These are phyloP conservation scores for Podaxis sp. DNA, from an alignment of 768 basidiomycete species.

Conservation along the genomic window DNA sequence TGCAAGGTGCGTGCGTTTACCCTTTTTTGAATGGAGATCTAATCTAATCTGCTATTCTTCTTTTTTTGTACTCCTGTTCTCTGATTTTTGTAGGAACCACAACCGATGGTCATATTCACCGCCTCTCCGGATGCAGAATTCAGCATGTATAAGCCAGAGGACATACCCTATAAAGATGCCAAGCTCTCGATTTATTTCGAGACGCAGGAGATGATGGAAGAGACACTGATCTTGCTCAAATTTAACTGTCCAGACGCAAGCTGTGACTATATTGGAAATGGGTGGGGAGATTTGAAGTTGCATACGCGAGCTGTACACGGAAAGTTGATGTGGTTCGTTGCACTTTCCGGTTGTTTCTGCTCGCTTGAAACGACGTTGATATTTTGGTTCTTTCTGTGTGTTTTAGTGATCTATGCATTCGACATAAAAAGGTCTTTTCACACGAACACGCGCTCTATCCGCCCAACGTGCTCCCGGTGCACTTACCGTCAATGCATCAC, in stretches of 20 bases:
- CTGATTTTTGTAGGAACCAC: constrained; percentile 54
- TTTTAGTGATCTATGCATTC: constrained; percentile 80
- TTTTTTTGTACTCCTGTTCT: background rate
- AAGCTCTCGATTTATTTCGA: constrained; percentile 85
- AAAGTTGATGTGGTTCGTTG: constrained; percentile 78
- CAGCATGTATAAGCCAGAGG: constrained; percentile 53
- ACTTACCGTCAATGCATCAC: constrained; percentile 71
- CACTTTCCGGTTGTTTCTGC: constrained; percentile 11
- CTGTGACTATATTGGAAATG: constrained; percentile 81
- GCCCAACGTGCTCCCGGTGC: constrained; percentile 55
- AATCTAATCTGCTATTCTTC: background rate
- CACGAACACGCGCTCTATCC: constrained; percentile 92
- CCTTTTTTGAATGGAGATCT: background rate
- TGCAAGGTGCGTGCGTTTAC: constrained; percentile 70
- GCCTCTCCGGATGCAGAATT: constrained; percentile 60
- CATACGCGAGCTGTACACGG: constrained; percentile 79
- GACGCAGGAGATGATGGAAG: constrained; percentile 92
- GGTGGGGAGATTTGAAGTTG: constrained; percentile 88
- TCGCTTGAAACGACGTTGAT: background rate
- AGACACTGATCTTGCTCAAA: constrained; percentile 83
- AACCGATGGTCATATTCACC: constrained; percentile 76
- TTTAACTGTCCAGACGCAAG: constrained; percentile 90
- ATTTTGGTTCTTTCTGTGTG: background rate
- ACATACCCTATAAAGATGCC: constrained; percentile 63
- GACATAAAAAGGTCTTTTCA: constrained; percentile 89